These are phyloP conservation scores for Spirogloea muscicola DNA, from an alignment of 139 green algal species.

Conservation along the genomic window DNA sequence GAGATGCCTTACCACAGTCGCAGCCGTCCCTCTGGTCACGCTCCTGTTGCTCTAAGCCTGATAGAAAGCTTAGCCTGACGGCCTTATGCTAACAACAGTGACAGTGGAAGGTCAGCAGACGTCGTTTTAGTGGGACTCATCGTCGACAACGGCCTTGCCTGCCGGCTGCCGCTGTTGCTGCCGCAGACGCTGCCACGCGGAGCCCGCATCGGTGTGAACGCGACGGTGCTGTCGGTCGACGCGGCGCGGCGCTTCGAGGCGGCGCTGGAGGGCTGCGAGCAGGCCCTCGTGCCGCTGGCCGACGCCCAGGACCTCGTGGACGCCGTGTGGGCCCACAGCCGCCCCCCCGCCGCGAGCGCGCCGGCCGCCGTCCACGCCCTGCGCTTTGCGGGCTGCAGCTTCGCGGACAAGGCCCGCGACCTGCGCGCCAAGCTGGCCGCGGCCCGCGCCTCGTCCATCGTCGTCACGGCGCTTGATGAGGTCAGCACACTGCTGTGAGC, in stretches of 20 bases:
- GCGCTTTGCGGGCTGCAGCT: conserved; percentile 17
- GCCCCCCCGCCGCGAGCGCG: background rate
- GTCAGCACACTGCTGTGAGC: conserved; percentile 85
- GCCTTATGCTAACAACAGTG: too few species aligned
- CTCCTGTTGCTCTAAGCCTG: too few species aligned
- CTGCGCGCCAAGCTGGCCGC: conserved; percentile 15
- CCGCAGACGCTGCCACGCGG: conserved; percentile 46
- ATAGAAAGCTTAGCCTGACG: too few species aligned
- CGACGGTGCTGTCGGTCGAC: conserved; percentile 9
- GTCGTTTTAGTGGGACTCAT: too few species aligned
- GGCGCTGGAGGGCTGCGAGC: background rate
- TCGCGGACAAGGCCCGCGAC: conserved; percentile 24
- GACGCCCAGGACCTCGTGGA: conserved; percentile 39
- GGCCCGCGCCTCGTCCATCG: conserved; percentile 11
- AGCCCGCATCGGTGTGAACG: conserved; percentile 20
- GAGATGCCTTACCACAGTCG: too few species aligned
- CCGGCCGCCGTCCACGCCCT: conserved; percentile 35
- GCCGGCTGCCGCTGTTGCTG: too few species aligned
- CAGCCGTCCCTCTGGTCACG: too few species aligned
- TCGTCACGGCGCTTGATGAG: conserved; percentile 45
- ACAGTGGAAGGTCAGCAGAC: too few species aligned
- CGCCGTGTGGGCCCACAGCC: conserved; percentile 15
- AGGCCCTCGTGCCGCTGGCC: background rate
- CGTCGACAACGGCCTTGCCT: too few species aligned
- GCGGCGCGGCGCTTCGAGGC: conserved; percentile 3